Percentiles rank a stretch among this genome's conserved stretches.
phyloP scores from a whole-genome alignment of 2,329 filamentous ascomycete genomes.

The Parastagonospora avenae region DNA sequence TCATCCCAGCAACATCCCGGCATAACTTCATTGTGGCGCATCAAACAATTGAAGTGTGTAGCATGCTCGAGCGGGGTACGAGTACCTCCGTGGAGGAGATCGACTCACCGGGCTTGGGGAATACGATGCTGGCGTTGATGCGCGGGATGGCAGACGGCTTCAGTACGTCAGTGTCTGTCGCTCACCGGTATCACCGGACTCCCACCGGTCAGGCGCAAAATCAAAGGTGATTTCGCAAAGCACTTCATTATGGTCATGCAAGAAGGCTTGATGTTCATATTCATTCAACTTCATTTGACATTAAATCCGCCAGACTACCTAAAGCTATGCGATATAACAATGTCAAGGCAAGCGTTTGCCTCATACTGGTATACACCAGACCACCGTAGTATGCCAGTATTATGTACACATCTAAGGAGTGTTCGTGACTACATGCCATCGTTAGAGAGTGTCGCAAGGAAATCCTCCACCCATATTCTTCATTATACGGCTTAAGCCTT shows the following conservation, averaged over 20 bases:
- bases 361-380: conserved; percentile 2
- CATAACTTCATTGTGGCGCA: too few species aligned
- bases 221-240: background rate
- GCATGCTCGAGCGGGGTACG: too few species aligned
- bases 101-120: too few species aligned
- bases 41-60: too few species aligned
- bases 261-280: background rate
- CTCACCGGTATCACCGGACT: too few species aligned
- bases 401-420: conserved; percentile 18
- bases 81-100: too few species aligned
- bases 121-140: too few species aligned
- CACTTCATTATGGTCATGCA: background rate
- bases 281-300: background rate
- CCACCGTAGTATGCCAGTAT: conserved; percentile 1
- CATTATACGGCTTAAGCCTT: conserved; percentile 3
- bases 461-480: conserved; percentile 2
- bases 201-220: too few species aligned
- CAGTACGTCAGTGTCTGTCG: too few species aligned
- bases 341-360: background rate
- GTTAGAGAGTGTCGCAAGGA: conserved; percentile 16
- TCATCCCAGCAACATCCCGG: too few species aligned
- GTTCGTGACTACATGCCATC: conserved; percentile 13
- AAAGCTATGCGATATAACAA: background rate
- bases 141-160: too few species aligned
- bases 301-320: background rate